phyloP scores from a whole-genome alignment of 345 rosid species.

The Camelina hispida region DNA sequence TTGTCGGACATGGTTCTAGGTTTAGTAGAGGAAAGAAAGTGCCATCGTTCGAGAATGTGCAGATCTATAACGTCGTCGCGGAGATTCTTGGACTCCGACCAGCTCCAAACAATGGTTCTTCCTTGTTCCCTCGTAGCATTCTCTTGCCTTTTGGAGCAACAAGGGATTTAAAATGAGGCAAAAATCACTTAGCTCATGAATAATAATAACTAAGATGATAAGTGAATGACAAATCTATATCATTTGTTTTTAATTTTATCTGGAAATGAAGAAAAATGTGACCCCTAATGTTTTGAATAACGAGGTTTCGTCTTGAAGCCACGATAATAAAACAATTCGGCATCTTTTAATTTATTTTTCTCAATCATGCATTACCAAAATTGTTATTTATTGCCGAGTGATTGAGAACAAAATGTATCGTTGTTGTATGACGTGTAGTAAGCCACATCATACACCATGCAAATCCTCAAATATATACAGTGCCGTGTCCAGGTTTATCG shows the following conservation, averaged over 20 bases:
- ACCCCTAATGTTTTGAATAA: background rate
- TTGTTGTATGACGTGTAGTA: background rate
- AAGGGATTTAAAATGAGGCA: background rate
- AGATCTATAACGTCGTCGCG: slow-evolving; percentile 77
- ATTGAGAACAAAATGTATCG: background rate
- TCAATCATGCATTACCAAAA: background rate
- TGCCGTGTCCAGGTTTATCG: too few species aligned
- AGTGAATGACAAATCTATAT: background rate
- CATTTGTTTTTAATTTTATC: background rate
- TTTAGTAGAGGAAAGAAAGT: slow-evolving; percentile 75
- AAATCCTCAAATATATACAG: background rate
- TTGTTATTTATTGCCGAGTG: background rate
- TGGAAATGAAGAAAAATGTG: background rate
- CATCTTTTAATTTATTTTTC: background rate
- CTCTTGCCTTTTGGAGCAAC: slow-evolving; percentile 51
- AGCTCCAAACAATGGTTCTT: slow-evolving; percentile 79
- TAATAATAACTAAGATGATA: background rate
- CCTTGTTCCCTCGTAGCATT: slow-evolving; percentile 50
- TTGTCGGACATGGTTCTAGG: slow-evolving; percentile 85
- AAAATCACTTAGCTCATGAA: background rate
- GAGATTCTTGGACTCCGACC: slow-evolving; percentile 81
- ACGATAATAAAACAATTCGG: background rate
- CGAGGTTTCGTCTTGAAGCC: background rate
- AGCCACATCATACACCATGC: background rate
- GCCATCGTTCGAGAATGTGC: slow-evolving; percentile 90